These are phyloP conservation scores for Geotrichum reessii DNA, from an alignment of 1,139 yeast genomes.

Conservation along the genomic window DNA sequence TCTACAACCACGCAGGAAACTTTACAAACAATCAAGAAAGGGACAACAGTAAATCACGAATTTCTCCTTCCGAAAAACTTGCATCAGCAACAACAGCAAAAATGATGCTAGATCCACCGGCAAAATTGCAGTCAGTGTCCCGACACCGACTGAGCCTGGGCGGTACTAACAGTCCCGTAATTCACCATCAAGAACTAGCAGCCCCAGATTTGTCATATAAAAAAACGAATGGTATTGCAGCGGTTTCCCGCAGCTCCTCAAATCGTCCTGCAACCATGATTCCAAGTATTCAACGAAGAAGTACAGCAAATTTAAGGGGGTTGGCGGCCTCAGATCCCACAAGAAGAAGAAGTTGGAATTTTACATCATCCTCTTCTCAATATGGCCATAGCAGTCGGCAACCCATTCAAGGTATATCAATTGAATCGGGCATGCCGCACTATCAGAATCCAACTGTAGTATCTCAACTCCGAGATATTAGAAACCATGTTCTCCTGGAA, in stretches of 20 bases:
- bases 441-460: slow-evolving; percentile 15
- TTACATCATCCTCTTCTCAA: neutral
- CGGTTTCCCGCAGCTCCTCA: neutral
- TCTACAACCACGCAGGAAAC: neutral
- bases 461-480: slow-evolving; percentile 10
- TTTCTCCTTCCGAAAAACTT: neutral
- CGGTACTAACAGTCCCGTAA: slow-evolving; percentile 5
- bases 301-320: slow-evolving; percentile 2
- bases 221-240: neutral
- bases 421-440: slow-evolving; percentile 5
- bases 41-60: neutral
- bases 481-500: slow-evolving; percentile 3
- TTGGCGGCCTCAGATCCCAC: neutral
- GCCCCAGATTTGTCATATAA: neutral
- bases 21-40: neutral
- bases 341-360: neutral
- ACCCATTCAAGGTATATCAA: neutral
- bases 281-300: neutral
- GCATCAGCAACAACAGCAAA: neutral
- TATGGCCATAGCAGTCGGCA: neutral
- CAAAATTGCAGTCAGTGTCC: neutral
- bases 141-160: neutral
- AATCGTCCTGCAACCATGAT: neutral
- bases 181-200: slow-evolving; percentile 5
- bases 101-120: neutral